These are phyloP conservation scores for Salix suchowensis DNA, from an alignment of 345 rosid genomes.

Conservation along the genomic window DNA sequence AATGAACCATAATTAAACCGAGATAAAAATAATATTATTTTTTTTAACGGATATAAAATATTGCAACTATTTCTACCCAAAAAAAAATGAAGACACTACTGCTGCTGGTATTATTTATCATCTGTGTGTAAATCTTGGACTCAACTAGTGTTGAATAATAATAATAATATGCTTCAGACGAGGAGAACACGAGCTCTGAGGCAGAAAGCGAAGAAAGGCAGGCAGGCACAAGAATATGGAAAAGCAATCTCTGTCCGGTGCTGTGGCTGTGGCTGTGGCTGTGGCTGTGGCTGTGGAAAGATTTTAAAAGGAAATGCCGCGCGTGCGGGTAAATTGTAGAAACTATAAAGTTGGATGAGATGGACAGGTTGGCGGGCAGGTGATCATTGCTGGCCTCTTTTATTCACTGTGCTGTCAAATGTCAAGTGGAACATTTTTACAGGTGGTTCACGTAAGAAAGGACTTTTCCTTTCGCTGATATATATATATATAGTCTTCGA, in stretches of 20 bases:
- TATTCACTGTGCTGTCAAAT: background rate
- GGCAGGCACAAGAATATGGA: background rate
- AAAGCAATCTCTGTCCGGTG: background rate
- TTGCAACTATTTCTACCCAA: too few relatives aligned
- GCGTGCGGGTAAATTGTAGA: slow-evolving; percentile 38
- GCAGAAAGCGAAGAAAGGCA: background rate
- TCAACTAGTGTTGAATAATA: background rate
- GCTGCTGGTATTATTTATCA: background rate
- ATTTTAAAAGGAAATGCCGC: slow-evolving; percentile 12
- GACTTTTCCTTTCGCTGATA: background rate
- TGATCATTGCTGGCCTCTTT: background rate
- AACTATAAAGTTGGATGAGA: background rate
- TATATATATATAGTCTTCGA: too few relatives aligned
- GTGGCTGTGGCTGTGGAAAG: slow-evolving; percentile 2
- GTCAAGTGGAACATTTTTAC: background rate
- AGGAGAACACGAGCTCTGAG: background rate
- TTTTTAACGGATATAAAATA: too few relatives aligned
- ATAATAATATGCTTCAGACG: background rate
- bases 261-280: background rate
- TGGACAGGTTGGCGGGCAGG: slow-evolving; percentile 9
- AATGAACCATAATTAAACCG: too few relatives aligned
- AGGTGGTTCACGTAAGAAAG: background rate
- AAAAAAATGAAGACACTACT: too few relatives aligned
- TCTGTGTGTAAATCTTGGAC: background rate
- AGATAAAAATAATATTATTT: too few relatives aligned